A percentile compares a stretch with the other conserved stretches of the same genome.
phyloP scores from a whole-genome alignment of 352 stramenopile species.

The Globisporangium apiculatum region DNA sequence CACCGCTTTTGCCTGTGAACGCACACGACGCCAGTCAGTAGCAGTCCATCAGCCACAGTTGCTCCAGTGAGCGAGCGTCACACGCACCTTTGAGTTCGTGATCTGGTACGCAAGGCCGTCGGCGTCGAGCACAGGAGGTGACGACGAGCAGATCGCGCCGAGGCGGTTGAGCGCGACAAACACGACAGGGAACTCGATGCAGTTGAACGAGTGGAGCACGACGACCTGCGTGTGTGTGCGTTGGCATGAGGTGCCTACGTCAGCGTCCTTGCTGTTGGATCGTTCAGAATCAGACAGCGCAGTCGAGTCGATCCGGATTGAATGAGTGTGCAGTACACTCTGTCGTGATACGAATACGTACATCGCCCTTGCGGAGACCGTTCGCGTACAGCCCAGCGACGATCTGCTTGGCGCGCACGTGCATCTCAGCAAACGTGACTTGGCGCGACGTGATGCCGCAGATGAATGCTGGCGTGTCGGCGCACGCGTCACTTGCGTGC shows the following conservation, averaged over 20 bases:
- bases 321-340: slow-evolving; percentile 11
- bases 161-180: slow-evolving; percentile 35
- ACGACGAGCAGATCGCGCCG: slow-evolving; percentile 30
- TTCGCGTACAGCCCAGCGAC: slow-evolving; percentile 34
- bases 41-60: no score
- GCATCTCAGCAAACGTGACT: slow-evolving; percentile 39
- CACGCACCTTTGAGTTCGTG: slow-evolving; percentile 19
- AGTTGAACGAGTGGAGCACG: slow-evolving; percentile 48
- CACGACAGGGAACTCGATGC: slow-evolving; percentile 39
- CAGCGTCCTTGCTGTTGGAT: no score
- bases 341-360: slow-evolving; percentile 11
- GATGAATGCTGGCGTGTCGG: slow-evolving; percentile 42
- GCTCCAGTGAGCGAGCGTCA: no score
- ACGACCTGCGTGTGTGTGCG: slow-evolving; percentile 20
- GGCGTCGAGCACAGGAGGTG: slow-evolving; percentile 29
- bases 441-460: slow-evolving; percentile 43
- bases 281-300: no score
- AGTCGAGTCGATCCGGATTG: no score
- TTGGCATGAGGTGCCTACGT: slow-evolving; percentile 16
- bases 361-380: slow-evolving; percentile 43
- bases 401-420: slow-evolving; percentile 26
- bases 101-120: slow-evolving; percentile 32
- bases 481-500: slow-evolving; percentile 21
- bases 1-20: slow-evolving; percentile 15
- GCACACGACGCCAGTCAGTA: no score